Conservation (phyloP, 192 early-diverging fungal genomes). For the Umbelopsis ramanniana region DNA sequence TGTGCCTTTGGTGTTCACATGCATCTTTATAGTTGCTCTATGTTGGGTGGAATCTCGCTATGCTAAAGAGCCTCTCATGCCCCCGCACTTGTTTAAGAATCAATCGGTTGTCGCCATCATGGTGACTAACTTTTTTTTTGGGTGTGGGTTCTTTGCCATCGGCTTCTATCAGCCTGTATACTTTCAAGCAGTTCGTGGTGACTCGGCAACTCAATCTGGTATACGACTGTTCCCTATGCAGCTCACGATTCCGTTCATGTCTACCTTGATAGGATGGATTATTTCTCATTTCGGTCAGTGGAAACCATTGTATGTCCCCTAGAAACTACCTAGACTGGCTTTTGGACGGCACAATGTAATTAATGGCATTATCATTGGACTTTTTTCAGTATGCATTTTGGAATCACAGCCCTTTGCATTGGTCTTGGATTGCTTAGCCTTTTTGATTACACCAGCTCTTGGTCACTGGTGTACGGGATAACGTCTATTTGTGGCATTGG, state of each 20-base stretch:
- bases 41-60: constrained; percentile 51
- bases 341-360: too few species aligned
- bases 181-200: constrained; percentile 68
- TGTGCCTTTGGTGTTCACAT: constrained; percentile 48
- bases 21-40: constrained; percentile 43
- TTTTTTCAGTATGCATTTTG: constrained; percentile 30
- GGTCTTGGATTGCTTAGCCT: constrained; percentile 69
- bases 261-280: constrained; percentile 26
- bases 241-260: constrained; percentile 26
- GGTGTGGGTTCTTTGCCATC: constrained; percentile 39
- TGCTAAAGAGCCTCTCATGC: constrained; percentile 67
- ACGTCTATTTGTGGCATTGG: constrained; percentile 35
- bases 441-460: constrained; percentile 45
- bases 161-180: constrained; percentile 43
- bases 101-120: constrained; percentile 37
- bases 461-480: constrained; percentile 32
- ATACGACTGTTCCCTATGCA: constrained; percentile 46
- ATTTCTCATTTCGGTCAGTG: constrained; percentile 32
- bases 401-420: constrained; percentile 61
- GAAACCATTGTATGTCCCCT: constrained; percentile 18
- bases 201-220: constrained; percentile 49
- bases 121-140: constrained; percentile 41
- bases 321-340: too few species aligned
- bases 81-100: constrained; percentile 61
- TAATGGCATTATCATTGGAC: too few species aligned